These are phyloP conservation scores for Trametes sanguinea DNA, from an alignment of 768 basidiomycete species.

Conservation along the genomic window DNA sequence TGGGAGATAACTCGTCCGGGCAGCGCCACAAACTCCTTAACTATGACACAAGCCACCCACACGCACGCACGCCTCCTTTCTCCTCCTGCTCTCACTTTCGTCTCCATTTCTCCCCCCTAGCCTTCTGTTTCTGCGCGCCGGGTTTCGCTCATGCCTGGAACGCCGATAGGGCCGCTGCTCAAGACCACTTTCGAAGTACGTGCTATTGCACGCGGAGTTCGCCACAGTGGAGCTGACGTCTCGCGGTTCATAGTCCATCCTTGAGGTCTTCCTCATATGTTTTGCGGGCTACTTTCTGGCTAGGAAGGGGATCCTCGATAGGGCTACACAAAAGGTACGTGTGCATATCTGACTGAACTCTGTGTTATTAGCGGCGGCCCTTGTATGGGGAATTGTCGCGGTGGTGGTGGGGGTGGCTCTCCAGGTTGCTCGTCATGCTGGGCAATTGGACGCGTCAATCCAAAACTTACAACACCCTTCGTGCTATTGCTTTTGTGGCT, in stretches of 20 bases:
- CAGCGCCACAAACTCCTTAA: slow-evolving; percentile 7
- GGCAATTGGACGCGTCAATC: too few species aligned
- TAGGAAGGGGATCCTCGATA: slow-evolving; percentile 78
- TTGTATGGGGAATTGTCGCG: neutral
- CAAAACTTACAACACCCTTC: too few species aligned
- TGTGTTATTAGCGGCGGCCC: neutral
- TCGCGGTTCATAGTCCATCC: slow-evolving; percentile 61
- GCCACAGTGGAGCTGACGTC: neutral
- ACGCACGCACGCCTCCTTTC: slow-evolving; percentile 1
- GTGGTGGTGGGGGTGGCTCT: too few species aligned
- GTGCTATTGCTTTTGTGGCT: too few species aligned
- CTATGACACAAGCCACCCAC: slow-evolving; percentile 16
- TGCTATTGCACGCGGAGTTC: neutral
- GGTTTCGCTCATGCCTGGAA: slow-evolving; percentile 20
- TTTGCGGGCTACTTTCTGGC: slow-evolving; percentile 84
- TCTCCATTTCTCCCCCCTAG: neutral
- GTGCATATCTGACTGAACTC: neutral
- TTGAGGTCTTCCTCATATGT: slow-evolving; percentile 87
- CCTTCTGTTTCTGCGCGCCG: neutral
- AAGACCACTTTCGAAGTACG: slow-evolving; percentile 60
- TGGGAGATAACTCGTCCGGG: neutral
- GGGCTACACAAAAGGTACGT: slow-evolving; percentile 82
- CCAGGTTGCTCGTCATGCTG: too few species aligned
- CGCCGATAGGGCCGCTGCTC: slow-evolving; percentile 48
- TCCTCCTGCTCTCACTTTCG: neutral